phyloP scores from a whole-genome alignment of 306 rosid genomes.

The apple (Malus domestica) region DNA sequence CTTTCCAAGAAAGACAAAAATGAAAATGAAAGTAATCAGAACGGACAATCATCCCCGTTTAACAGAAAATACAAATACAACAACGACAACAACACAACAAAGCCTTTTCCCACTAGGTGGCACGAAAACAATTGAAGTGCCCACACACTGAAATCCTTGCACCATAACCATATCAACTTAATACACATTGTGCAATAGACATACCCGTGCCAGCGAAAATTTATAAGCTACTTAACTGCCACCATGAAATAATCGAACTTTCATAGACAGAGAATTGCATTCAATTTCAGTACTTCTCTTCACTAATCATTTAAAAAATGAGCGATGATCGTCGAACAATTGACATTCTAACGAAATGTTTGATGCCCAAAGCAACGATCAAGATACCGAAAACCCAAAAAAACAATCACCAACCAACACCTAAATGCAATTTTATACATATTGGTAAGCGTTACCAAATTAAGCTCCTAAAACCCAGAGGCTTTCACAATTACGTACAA shows the following conservation, averaged over 20 bases:
- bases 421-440: background rate
- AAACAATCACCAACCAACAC: background rate
- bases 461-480: constrained; percentile 10
- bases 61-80: background rate
- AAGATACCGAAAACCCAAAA: background rate
- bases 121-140: background rate
- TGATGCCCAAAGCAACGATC: background rate
- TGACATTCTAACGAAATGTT: background rate
- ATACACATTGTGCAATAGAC: background rate
- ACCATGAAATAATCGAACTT: no score
- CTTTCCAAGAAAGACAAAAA: background rate
- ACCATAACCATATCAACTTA: background rate
- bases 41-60: background rate
- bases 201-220: background rate
- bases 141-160: background rate
- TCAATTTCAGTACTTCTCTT: background rate
- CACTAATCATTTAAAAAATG: background rate
- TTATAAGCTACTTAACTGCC: background rate
- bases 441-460: background rate
- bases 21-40: background rate
- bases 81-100: no score
- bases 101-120: no score
- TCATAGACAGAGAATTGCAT: background rate
- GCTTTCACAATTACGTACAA: background rate
- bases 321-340: background rate